Base-by-base conservation (phyloP, 371 early-diverging fungal genomes). In the Smittium mucronatum region DNA sequence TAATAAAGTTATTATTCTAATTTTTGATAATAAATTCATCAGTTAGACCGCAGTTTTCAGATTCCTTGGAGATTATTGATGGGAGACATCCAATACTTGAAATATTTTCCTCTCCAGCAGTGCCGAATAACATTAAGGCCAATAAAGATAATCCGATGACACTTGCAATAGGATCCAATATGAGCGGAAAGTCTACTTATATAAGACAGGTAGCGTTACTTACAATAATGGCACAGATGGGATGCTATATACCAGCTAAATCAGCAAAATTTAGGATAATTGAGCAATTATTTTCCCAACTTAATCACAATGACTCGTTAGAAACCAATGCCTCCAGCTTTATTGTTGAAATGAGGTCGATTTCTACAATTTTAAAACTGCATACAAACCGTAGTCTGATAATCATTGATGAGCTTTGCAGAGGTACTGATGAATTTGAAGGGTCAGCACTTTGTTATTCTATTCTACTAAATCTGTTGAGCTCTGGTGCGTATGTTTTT, bases 101-200 rank as follows among this genome's bases (percentile, higher is more conserved):
- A 68, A 73, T 73, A 2, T 73, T 87, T 1, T 72, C 79, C 74
- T 71, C 29, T 1, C 71, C 78, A 2, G 86, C 87, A 32, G 84
- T 92, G 0, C 84, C 97, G 0, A 93, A 95, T 71, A 91, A 94
- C 71, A 81, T 86, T 2, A 89, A 84, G 75, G 86, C 87, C 0
- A 81, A 85, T 28, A 73, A 79, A 1, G 83, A 83, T 0, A 80
- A 82, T 26, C 90, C 84, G 26, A 85, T 98, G 69, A 92, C 93
- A 58, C 81, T 98, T 17, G 87, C 98, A 11, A 95, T 94, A 0
- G 99, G 99, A 0, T 93, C 98, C 0, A 99, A 99, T 75, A 99
- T 98, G 99, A 90, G 89, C 66, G 97, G 97, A 21, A 97, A 97
- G 75, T 88, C 93, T 21, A 94, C 98, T 2, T 98, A 97, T 75